Conservation (phyloP, 352 stramenopile genomes). For the Phytopythium boreale region DNA sequence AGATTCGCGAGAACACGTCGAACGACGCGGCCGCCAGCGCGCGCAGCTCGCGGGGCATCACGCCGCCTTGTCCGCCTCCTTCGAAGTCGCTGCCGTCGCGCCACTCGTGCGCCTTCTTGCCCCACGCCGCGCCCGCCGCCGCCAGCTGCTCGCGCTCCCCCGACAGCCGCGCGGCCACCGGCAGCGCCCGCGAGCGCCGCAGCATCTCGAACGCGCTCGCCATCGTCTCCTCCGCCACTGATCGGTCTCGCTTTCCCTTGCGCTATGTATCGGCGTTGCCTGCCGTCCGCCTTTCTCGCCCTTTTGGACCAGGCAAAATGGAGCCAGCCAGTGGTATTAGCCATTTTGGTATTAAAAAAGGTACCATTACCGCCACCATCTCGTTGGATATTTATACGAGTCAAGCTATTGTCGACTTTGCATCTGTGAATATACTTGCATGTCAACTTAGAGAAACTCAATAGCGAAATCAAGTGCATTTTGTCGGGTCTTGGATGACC, state of each 20-base stretch:
- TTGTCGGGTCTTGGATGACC: neutral
- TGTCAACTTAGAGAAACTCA: neutral
- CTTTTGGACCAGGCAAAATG: too few relatives aligned
- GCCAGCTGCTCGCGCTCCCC: slow-evolving; percentile 5
- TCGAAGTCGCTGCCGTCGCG: slow-evolving; percentile 9
- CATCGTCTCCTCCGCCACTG: slow-evolving; percentile 2
- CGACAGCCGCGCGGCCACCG: slow-evolving; percentile 26
- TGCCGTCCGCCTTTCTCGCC: too few relatives aligned
- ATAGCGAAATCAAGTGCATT: too few relatives aligned
- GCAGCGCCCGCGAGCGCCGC: slow-evolving; percentile 32
- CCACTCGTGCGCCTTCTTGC: slow-evolving; percentile 47
- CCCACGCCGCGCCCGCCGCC: slow-evolving; percentile 42
- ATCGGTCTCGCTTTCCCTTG: neutral
- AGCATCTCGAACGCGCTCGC: slow-evolving; percentile 46
- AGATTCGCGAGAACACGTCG: slow-evolving; percentile 46
- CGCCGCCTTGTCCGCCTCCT: neutral
- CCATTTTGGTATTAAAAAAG: neutral
- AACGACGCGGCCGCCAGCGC: slow-evolving; percentile 56
- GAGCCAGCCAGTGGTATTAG: neutral
- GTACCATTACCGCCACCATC: neutral
- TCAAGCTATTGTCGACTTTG: too few relatives aligned
- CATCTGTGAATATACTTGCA: too few relatives aligned
- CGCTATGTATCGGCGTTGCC: neutral
- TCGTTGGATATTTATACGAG: neutral
- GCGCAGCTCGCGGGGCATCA: slow-evolving; percentile 54